Evolutionary conservation across 1,284 basidiomycete genomes (phyloP), one percentile per base, ranked within the genome.

Genomic region (Tilletia indica): DNA sequence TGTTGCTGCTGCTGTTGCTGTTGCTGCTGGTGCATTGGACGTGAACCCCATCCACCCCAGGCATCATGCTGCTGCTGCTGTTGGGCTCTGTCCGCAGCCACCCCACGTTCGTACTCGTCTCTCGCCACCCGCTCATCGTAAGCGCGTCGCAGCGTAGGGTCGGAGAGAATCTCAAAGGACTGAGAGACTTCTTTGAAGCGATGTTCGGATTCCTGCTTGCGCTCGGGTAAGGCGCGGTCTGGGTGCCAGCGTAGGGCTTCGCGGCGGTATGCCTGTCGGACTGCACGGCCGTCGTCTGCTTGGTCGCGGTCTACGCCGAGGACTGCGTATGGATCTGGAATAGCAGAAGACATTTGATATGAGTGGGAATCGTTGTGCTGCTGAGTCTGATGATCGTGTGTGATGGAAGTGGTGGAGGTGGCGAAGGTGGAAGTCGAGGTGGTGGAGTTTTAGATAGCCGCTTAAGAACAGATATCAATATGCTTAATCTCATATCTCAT

Each of bases 141-240:
- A 8, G 51, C 51, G 19, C 21, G 51, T 19, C 51, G 16, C 12
- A 19, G 6, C 12, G 21, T 19, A 25, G 51, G 51, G 51, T 54
- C 51, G 51, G 51, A 54, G 51, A 54, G 51, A 19, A 54, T 9
- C 19, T 54, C 51, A 19, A 54, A 54, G 11, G 51, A 54, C 19
- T 54, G 51, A 19, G 51, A 11, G 51, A 54, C 19, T 25, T 54
- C 19, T 19, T 54, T 54, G 51, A 54, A 54, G 51, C 51, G 51
- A 25, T 9, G 16, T 5, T 54, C 51, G 51, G 11, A 19, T 25
- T 54, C 51, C 6, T 19, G 51, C 51, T 54, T 54, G 51, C 51
- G 51, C 21, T 54, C 51, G 51, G 51, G 51, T 9, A 54, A 19
- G 51, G 51, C 51, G 51, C 51, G 51, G 51, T 54, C 51, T 19